Evolutionary conservation across 352 stramenopile species (phyloP).

Genomic region (Phytophthora meadii): DNA sequence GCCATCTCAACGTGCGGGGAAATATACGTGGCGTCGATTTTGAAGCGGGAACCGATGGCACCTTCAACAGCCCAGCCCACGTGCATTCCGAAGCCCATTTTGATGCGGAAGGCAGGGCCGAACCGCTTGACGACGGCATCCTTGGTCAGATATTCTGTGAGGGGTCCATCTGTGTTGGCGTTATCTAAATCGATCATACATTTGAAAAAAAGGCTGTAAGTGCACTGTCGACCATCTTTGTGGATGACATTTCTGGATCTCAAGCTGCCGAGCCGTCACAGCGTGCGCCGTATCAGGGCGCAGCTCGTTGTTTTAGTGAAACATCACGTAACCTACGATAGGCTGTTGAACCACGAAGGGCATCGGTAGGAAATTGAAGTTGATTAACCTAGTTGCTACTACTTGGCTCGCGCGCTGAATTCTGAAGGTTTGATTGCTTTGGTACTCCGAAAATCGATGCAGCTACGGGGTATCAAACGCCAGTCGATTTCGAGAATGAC

Average conservation of each 20-base stretch:
- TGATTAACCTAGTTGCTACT: too few species aligned
- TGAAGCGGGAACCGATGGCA: conserved; percentile 95
- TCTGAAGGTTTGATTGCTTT: conserved; percentile 38
- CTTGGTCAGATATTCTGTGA: conserved; percentile 77
- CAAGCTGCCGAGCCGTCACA: too few species aligned
- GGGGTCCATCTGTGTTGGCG: conserved; percentile 73
- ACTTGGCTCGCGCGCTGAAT: too few species aligned
- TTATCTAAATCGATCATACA: conserved; percentile 91
- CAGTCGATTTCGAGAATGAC: conserved; percentile 86
- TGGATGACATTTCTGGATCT: conserved; percentile 20
- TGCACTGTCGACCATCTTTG: conserved; percentile 93
- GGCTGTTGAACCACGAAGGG: too few species aligned
- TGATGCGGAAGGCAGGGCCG: conserved; percentile 77
- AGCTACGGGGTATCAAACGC: conserved; percentile 59
- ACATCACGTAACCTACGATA: too few species aligned
- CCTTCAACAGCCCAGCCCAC: conserved; percentile 97
- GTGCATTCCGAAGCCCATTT: conserved; percentile 96
- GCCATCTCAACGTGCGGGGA: conserved; percentile 95
- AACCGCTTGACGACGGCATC: conserved; percentile 88
- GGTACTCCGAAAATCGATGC: conserved; percentile 75
- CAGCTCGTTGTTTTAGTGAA: too few species aligned
- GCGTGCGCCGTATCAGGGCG: too few species aligned
- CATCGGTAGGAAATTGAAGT: too few species aligned
- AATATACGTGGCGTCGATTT: conserved; percentile 98
- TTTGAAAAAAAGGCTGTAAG: conserved; percentile 96